phyloP scores from a whole-genome alignment of 768 basidiomycete species.

The Termitomyces sp. region DNA sequence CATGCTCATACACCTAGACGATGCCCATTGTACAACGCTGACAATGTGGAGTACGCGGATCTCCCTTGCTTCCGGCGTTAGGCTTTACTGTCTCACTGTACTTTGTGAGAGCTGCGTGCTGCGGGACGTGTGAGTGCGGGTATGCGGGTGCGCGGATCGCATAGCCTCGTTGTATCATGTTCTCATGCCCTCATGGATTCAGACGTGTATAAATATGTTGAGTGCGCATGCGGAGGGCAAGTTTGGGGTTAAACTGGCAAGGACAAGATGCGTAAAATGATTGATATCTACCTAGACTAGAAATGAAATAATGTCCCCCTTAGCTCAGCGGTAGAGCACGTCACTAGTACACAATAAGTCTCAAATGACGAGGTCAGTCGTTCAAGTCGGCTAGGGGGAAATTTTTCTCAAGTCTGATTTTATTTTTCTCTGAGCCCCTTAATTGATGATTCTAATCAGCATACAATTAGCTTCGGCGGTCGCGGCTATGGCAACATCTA shows the following conservation, averaged over 20 bases:
- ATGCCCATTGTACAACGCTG: too few relatives aligned
- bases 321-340: conserved; percentile 36
- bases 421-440: too few relatives aligned
- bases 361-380: conserved; percentile 13
- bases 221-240: too few relatives aligned
- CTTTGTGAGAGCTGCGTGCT: background rate
- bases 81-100: background rate
- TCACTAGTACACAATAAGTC: conserved; percentile 22
- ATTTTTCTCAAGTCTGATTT: too few relatives aligned
- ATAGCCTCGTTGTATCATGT: background rate
- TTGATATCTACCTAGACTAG: too few relatives aligned
- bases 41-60: background rate
- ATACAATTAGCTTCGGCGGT: too few relatives aligned
- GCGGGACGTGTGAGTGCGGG: background rate
- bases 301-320: conserved; percentile 15
- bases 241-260: too few relatives aligned
- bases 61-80: background rate
- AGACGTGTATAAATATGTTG: too few relatives aligned
- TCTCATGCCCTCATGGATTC: background rate
- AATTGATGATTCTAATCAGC: too few relatives aligned
- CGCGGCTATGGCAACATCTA: too few relatives aligned
- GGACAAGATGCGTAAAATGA: too few relatives aligned
- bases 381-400: conserved; percentile 16
- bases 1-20: too few relatives aligned
- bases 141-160: background rate